phyloP scores from a whole-genome alignment of 331 rosid genomes.

The Quercus tomentella region DNA sequence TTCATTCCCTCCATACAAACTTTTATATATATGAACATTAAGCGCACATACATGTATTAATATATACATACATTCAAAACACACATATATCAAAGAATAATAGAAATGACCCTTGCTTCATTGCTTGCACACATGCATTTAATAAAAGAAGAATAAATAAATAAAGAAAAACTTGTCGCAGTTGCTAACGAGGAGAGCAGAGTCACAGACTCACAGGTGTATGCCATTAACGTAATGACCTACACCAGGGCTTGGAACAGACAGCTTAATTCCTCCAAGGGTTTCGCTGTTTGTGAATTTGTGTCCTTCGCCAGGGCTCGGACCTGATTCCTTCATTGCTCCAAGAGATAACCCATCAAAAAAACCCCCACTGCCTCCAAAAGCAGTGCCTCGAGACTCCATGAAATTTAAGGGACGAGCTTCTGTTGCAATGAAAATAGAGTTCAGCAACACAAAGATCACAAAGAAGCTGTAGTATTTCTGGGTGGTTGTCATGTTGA shows the following conservation, averaged over 20 bases:
- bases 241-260: slow-evolving; percentile 41
- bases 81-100: background rate
- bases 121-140: background rate
- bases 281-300: slow-evolving; percentile 14
- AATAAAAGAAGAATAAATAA: background rate
- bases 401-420: slow-evolving; percentile 46
- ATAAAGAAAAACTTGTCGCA: background rate
- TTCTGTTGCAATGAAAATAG: slow-evolving; percentile 20
- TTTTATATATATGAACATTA: background rate
- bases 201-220: background rate
- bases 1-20: background rate
- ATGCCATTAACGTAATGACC: background rate
- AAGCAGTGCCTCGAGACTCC: slow-evolving; percentile 1
- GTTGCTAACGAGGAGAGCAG: background rate
- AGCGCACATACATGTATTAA: background rate
- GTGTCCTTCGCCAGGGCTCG: slow-evolving; percentile 48
- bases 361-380: slow-evolving; percentile 22
- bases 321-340: slow-evolving; percentile 50
- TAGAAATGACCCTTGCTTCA: background rate
- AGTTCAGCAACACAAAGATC: slow-evolving; percentile 25
- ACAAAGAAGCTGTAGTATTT: slow-evolving; percentile 18
- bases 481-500: slow-evolving; percentile 17
- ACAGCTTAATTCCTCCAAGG: slow-evolving; percentile 45
- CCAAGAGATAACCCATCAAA: slow-evolving; percentile 59
- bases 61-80: background rate